Percentiles rank a stretch among this genome's conserved stretches.
Conservation (phyloP, 164 flowering plant species). For the Stephania cephalantha region DNA sequence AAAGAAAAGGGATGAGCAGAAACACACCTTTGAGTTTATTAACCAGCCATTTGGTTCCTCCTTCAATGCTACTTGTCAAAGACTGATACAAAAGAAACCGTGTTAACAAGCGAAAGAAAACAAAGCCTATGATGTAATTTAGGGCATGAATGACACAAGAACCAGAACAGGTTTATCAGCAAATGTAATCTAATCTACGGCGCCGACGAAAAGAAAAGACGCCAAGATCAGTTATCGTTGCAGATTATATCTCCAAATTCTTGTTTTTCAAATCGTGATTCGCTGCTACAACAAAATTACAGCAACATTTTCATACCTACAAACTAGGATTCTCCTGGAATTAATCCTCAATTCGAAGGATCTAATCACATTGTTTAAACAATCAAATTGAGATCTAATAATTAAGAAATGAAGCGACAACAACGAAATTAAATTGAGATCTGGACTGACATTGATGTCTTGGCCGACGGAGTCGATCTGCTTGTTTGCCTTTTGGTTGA, state of each 20-base stretch:
- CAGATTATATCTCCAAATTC: too few species aligned
- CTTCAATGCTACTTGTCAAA: conserved; percentile 54
- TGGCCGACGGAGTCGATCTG: conserved; percentile 63
- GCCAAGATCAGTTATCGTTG: too few species aligned
- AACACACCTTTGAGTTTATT: conserved; percentile 69
- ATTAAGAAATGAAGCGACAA: too few species aligned
- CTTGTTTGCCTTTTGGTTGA: conserved; percentile 59
- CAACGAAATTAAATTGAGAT: background rate
- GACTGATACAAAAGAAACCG: conserved; percentile 31
- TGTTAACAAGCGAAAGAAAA: background rate
- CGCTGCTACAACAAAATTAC: too few species aligned
- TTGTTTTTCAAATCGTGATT: too few species aligned
- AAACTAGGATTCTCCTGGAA: too few species aligned
- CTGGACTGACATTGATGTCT: conserved; percentile 50
- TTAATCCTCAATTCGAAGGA: too few species aligned
- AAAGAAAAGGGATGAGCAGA: background rate
- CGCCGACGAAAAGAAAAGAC: background rate
- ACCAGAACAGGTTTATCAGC: background rate
- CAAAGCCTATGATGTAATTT: background rate
- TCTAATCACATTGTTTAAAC: too few species aligned
- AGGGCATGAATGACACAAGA: background rate
- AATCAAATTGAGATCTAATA: too few species aligned
- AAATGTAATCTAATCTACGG: background rate
- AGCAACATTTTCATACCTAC: too few species aligned
- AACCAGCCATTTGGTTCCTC: conserved; percentile 71